Evolutionary conservation across 805 yeast species (phyloP).

Genomic region (Cyberlindnera mississippiensis): DNA sequence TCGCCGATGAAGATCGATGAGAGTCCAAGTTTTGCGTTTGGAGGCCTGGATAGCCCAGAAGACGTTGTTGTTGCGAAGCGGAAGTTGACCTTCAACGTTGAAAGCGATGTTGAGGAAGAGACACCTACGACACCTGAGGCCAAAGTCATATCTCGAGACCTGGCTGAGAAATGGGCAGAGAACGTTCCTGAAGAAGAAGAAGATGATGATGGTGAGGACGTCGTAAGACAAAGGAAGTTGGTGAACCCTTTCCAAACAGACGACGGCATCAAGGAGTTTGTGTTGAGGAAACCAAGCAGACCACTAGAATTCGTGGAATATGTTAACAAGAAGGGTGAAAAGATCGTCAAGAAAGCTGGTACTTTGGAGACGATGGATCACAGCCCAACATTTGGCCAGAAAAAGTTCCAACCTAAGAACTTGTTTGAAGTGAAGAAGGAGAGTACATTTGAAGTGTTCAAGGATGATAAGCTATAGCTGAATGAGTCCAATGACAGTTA

Average conservation of each 20-base stretch:
- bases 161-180: slow-evolving; percentile 34
- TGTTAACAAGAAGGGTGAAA: slow-evolving; percentile 34
- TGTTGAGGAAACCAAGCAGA: slow-evolving; percentile 12
- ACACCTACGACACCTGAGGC: slow-evolving; percentile 31
- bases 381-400: slow-evolving; percentile 4
- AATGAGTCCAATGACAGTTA: too few species aligned
- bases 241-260: slow-evolving; percentile 24
- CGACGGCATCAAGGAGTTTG: slow-evolving; percentile 9
- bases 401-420: slow-evolving; percentile 26
- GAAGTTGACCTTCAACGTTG: slow-evolving; percentile 15
- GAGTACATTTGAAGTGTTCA: slow-evolving; percentile 6
- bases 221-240: slow-evolving; percentile 14
- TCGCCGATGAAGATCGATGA: slow-evolving; percentile 12
- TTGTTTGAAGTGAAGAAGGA: slow-evolving; percentile 20
- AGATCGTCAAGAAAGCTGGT: slow-evolving; percentile 19
- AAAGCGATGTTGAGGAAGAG: slow-evolving; percentile 14
- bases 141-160: slow-evolving; percentile 30
- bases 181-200: slow-evolving; percentile 15
- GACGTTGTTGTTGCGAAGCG: slow-evolving; percentile 8
- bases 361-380: slow-evolving; percentile 4
- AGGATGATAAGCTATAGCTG: slow-evolving; percentile 2
- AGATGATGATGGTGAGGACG: slow-evolving; percentile 21
- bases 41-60: slow-evolving; percentile 7
- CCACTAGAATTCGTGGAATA: slow-evolving; percentile 26
- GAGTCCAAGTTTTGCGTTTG: slow-evolving; percentile 5